Evolutionary conservation across 2,329 filamentous ascomycete species (phyloP).

Genomic region (Cladosporium sp.): DNA sequence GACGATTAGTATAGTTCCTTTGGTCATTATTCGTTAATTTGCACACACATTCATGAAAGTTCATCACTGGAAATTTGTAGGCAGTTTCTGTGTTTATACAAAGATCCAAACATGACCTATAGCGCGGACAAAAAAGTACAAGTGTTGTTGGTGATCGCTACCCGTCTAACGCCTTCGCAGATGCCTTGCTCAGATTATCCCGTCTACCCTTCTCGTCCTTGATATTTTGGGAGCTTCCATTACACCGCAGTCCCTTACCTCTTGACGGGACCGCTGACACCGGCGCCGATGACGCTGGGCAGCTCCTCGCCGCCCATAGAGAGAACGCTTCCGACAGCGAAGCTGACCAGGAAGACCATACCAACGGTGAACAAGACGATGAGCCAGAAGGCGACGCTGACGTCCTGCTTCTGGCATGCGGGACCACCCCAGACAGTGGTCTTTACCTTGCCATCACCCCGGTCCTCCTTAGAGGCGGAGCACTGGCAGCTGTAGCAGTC

Average conservation of each 20-base stretch:
- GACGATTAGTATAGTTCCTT: neutral
- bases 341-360: conserved; percentile 66
- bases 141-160: conserved; percentile 7
- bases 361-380: conserved; percentile 73
- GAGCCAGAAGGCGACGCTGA: conserved; percentile 87
- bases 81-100: conserved; percentile 11
- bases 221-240: neutral
- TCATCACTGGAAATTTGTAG: neutral
- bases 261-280: conserved; percentile 66
- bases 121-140: conserved; percentile 17
- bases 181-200: conserved; percentile 18
- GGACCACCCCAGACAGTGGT: conserved; percentile 78
- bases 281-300: conserved; percentile 93
- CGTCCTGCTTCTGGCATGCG: conserved; percentile 87
- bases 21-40: neutral
- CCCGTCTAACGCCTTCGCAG: conserved; percentile 16
- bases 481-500: conserved; percentile 81
- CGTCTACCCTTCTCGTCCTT: neutral
- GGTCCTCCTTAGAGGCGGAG: conserved; percentile 56
- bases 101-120: conserved; percentile 11
- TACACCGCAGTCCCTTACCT: neutral
- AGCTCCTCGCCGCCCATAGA: conserved; percentile 83
- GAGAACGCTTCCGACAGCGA: conserved; percentile 76
- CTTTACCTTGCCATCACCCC: conserved; percentile 55
- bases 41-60: neutral